These are phyloP conservation scores for Cystobasidium pallidum DNA, from an alignment of 1,284 basidiomycete genomes.

Conservation along the genomic window DNA sequence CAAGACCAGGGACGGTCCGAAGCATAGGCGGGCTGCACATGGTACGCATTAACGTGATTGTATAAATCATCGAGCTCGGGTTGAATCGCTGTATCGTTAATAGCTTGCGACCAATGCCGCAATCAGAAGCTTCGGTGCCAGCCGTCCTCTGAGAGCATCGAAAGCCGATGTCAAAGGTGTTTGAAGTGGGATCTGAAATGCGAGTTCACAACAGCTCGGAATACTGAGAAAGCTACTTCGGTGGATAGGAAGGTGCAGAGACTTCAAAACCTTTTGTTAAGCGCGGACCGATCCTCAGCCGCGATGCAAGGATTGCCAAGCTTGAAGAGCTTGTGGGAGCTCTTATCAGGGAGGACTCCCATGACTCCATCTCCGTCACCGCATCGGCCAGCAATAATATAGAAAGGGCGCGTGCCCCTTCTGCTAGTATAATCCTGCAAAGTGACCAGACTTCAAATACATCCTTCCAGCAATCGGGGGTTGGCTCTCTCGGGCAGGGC, in stretches of 20 bases:
- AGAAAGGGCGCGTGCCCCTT: neutral
- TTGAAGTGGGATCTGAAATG: slow-evolving; percentile 13
- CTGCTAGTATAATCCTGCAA: no score
- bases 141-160: neutral
- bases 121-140: slow-evolving; percentile 14
- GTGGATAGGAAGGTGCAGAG: neutral
- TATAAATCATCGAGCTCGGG: no score
- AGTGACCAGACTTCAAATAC: no score
- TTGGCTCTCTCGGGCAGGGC: no score
- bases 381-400: neutral
- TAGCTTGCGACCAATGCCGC: slow-evolving; percentile 10
- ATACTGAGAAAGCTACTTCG: neutral
- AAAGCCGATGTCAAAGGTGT: slow-evolving; percentile 16
- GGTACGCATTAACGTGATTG: neutral
- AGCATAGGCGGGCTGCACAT: slow-evolving; percentile 3
- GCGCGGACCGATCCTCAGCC: slow-evolving; percentile 10
- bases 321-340: slow-evolving; percentile 16
- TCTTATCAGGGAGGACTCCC: neutral
- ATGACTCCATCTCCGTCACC: neutral
- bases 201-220: slow-evolving; percentile 12
- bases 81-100: no score
- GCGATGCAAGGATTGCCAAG: neutral
- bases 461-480: no score
- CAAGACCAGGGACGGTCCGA: no score
- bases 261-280: neutral